Evolutionary conservation across 1,139 yeast species (phyloP).

Genomic region (Pichia sp.): DNA sequence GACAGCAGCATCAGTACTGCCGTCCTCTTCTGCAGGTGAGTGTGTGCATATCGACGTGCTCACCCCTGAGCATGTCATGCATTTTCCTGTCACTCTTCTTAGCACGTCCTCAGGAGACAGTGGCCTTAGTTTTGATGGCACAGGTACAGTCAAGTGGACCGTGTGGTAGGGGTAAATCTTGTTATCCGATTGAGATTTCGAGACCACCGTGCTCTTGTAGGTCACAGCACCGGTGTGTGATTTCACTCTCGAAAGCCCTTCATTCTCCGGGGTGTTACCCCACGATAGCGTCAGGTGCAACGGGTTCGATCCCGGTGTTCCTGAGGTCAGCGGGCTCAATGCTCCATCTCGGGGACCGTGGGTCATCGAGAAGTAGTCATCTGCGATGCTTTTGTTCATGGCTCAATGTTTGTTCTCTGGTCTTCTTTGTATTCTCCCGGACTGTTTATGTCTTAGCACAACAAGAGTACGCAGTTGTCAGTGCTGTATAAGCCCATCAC

Average conservation of each 20-base stretch:
- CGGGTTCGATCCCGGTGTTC: constrained; percentile 1
- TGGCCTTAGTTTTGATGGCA: constrained; percentile 22
- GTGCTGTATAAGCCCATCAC: too few relatives aligned
- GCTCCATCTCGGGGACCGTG: constrained; percentile 8
- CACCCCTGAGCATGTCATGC: constrained; percentile 11
- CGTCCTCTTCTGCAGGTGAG: neutral
- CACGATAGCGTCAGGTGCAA: constrained; percentile 13
- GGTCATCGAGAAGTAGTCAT: constrained; percentile 15
- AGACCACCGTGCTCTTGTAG: constrained; percentile 1
- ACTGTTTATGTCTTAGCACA: too few relatives aligned
- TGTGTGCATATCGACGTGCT: constrained; percentile 8
- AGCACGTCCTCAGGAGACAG: constrained; percentile 20
- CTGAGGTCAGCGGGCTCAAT: neutral
- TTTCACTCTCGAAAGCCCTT: constrained; percentile 10
- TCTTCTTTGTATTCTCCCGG: neutral
- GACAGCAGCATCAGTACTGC: neutral
- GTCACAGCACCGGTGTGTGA: constrained; percentile 9
- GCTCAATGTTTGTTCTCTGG: neutral
- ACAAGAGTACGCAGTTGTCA: too few relatives aligned
- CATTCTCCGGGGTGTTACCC: constrained; percentile 15
- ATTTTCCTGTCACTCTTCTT: constrained; percentile 12
- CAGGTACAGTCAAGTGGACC: constrained; percentile 20
- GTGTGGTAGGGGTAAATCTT: constrained; percentile 22
- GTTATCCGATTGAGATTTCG: constrained; percentile 8
- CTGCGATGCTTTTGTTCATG: neutral